phyloP scores from a whole-genome alignment of 345 rosid genomes.

The Raphanus raphanistrum region DNA sequence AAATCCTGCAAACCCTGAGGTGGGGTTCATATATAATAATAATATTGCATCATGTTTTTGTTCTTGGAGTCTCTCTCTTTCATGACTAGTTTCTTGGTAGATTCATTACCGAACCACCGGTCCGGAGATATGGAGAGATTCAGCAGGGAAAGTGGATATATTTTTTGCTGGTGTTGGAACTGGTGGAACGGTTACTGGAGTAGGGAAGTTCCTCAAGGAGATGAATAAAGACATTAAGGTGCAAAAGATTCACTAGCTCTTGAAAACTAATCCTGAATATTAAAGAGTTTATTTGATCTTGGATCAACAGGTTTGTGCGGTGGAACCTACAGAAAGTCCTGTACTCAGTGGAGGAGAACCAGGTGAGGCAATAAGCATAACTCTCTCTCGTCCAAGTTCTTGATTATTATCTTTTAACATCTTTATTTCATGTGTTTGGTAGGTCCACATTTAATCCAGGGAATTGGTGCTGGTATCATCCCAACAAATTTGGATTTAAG shows the following conservation, averaged over 20 bases:
- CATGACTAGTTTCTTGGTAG: constrained; percentile 34
- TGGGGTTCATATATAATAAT: background rate
- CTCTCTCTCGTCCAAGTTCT: background rate
- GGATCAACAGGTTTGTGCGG: constrained; percentile 33
- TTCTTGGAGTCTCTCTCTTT: background rate
- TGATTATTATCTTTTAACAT: background rate
- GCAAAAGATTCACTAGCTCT: background rate
- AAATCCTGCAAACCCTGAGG: constrained; percentile 64
- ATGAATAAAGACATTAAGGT: constrained; percentile 62
- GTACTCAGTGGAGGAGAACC: constrained; percentile 38
- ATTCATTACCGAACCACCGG: constrained; percentile 77
- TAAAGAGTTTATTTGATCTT: background rate
- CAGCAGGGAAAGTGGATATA: constrained; percentile 54
- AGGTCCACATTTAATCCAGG: constrained; percentile 62
- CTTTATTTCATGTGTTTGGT: background rate
- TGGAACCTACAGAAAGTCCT: constrained; percentile 41
- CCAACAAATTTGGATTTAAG: constrained; percentile 72
- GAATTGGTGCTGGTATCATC: constrained; percentile 77
- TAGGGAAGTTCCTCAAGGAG: constrained; percentile 69
- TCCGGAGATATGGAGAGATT: constrained; percentile 71
- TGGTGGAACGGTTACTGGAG: constrained; percentile 66
- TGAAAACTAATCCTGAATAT: background rate
- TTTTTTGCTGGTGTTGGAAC: constrained; percentile 60
- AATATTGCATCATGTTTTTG: background rate
- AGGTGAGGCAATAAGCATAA: constrained; percentile 14